Base-by-base conservation (phyloP, 2,329 filamentous ascomycete genomes). In the Cadophora sp. region DNA sequence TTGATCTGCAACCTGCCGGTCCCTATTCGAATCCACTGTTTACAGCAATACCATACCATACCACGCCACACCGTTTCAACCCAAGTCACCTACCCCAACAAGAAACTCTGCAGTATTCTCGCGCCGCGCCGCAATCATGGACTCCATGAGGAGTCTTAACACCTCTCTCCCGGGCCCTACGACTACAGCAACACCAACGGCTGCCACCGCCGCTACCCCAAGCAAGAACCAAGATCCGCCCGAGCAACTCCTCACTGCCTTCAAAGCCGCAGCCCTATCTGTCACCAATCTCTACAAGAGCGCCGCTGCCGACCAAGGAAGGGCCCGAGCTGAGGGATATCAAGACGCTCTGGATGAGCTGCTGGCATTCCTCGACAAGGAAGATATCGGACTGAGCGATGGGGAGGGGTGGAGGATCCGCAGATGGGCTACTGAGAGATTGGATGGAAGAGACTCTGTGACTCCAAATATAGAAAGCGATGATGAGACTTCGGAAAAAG, bases 281-380 rank as follows among this genome's bases (percentile, higher is more conserved):
- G 94, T 98, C 64, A 98, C 96, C 58, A 97, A 96, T 76, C 89
- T 99, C 16, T 98, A 98, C 83, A 97, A 97, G 80, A 94, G 90
- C 47, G 95, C 95, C 3, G 91, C 92, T 14, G 84, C 89, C 39
- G 91, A 92, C 59, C 90, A 96, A 77, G 85, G 90, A 59, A 89
- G 90, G 74, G 89, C 93, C 56, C 89, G 92, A 59, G 82, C 87
- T 60, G 90, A 94, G 47, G 96, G 96, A 30, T 98, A 97, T 74
- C 94, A 97, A 78, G 94, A 98, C 76, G 96, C 94, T 45, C 83
- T 99, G 45, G 93, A 97, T 71, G 95, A 98, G 72, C 83, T 99
- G 5, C 81, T 97, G n/a, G 80, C 84, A 18, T 96, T 97, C 73
- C 82, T 98, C 63, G 94, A 98, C 77, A 91, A 88, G 76, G 89